Evolutionary conservation across 1,139 yeast species (phyloP).

Genomic region (Pichia sp.): DNA sequence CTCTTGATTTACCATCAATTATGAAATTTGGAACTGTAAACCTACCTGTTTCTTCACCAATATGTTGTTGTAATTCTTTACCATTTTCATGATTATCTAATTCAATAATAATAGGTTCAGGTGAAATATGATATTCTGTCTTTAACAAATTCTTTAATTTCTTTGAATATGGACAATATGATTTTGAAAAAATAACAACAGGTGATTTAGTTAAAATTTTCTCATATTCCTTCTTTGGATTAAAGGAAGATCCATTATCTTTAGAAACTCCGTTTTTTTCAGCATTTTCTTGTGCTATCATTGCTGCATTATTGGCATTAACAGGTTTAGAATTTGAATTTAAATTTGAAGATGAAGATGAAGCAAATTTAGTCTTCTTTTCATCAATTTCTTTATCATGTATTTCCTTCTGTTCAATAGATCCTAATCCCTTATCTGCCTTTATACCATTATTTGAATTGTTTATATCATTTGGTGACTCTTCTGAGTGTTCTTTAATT

Average conservation of each 20-base stretch:
- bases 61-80: slow-evolving; percentile 50
- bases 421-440: slow-evolving; percentile 7
- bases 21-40: slow-evolving; percentile 68
- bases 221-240: slow-evolving; percentile 8
- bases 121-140: slow-evolving; percentile 63
- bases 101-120: slow-evolving; percentile 70
- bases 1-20: slow-evolving; percentile 57
- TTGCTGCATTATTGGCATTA: slow-evolving; percentile 1
- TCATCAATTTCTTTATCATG: slow-evolving; percentile 1
- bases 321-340: background rate
- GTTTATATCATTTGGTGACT: background rate
- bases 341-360: no score
- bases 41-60: slow-evolving; percentile 53
- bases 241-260: slow-evolving; percentile 11
- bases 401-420: slow-evolving; percentile 6
- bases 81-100: slow-evolving; percentile 75
- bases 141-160: slow-evolving; percentile 59
- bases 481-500: background rate
- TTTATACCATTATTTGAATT: slow-evolving; percentile 5
- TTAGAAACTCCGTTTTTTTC: slow-evolving; percentile 7
- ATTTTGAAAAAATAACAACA: slow-evolving; percentile 64
- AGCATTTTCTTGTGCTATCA: slow-evolving; percentile 14
- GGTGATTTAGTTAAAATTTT: slow-evolving; percentile 52
- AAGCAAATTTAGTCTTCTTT: background rate
- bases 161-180: slow-evolving; percentile 70